Evolutionary conservation across 257 asterid species (phyloP), one percentile per base, ranked within the genome.

Genomic region (Solanum paucissectum): DNA sequence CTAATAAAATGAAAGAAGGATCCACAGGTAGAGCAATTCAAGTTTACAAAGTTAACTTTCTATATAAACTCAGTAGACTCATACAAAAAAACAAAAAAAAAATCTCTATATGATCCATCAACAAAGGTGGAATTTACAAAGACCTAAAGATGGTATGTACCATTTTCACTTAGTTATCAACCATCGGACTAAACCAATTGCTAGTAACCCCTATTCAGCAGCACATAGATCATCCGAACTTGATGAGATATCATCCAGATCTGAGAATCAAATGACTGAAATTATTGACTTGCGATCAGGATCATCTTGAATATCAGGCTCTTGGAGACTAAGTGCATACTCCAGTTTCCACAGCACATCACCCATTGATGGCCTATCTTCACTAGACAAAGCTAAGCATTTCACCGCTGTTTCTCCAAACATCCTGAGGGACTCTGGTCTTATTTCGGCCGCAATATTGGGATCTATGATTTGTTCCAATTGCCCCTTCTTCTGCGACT

Each of bases 401-500:
- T 55, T 55, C 10, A 0, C n/a, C 0, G 4, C 4, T 18, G 64
- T 18, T 55, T 55, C n/a, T 55, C n/a, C 64, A 55, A 18, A 55
- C 10, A 0, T 55, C 1, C 4, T 0, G 64, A 55, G 64, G 64
- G 64, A 55, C 0, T 55, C 64, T 55, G 2, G n/a, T 55, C 10
- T 55, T 16, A 18, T 6, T 55, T 55, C 6, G 64, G 0, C n/a
- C 0, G 0, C 2, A 55, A 55, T 3, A 2, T 20, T 18, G 64
- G 64, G n/a, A 55, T 55, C 64, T 55, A 18, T 20, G 0, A 18
- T 55, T 16, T 55, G 64, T 16, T 55, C 9, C 4, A 52, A 0
- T 1, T 0, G 23, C 6, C 62, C 62, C n/a, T 5, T 52, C 4
- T 0, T 2, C 62, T 18, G n/a, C 0, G 0, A 6, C 3, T 52